Base-by-base conservation (phyloP, 1,284 basidiomycete genomes). In the Phellinidium pouzarii region DNA sequence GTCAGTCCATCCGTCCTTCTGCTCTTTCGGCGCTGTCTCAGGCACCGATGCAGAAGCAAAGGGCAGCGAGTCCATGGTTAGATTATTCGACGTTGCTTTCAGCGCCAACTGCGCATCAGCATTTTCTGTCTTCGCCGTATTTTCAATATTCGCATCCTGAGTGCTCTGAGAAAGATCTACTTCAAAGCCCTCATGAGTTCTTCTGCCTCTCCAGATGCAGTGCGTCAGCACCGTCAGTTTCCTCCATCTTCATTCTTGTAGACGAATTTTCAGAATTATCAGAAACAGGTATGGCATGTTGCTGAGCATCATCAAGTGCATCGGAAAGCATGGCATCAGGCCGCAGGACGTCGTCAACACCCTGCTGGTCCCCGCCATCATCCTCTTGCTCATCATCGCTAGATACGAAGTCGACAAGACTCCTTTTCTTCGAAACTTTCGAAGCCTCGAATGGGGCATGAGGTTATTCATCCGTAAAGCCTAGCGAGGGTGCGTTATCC, bases 371-470 rank as follows among this genome's bases (percentile, higher is more conserved):
- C 55, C 68, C 68, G 43, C 81, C 7, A 8, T 40, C 75, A n/a
- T 67, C 79, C 6, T 84, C 81, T 42, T 34, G 31, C 31, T 82
- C 82, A 8, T 86, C 84, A 14, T 84, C 79, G 7, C 69, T 74
- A 14, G 34, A 41, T 27, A 44, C 23, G 42, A 31, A 23, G 20
- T 55, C 52, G 22, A 31, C 36, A 8, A 37, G 34, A 20, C n/a
- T n/a, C n/a, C n/a, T n/a, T n/a, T 29, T 29, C 8, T 41, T n/a
- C 46, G 40, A 19, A 20, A 36, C 42, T 17, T 54, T 42, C 31
- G 23, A n/a, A 23, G 14, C 43, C 22, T 44, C 23, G 20, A 14
- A 14, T 14, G 14, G 14, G 7, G 31, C 14, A 8, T 34, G 31
- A 34, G 31, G 34, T n/a, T 27, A 34, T 19, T 49, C 38, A 14